These are phyloP conservation scores for Malus sieversii DNA, from an alignment of 306 rosid genomes.

Conservation along the genomic window DNA sequence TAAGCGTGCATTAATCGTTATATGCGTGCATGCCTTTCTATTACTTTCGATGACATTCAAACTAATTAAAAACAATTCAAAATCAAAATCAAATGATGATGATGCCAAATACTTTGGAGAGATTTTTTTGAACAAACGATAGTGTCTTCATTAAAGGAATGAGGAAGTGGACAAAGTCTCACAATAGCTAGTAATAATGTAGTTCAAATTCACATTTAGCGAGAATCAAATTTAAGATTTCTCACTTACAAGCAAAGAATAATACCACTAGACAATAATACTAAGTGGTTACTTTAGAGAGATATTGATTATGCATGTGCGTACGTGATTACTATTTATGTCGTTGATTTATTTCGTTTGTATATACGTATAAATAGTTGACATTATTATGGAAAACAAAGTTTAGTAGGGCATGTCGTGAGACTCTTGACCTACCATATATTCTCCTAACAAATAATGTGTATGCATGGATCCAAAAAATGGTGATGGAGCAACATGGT, in stretches of 20 bases:
- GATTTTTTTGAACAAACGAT: too few species aligned
- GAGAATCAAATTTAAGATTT: too few species aligned
- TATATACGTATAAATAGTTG: background rate
- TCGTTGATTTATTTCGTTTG: background rate
- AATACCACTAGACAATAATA: too few species aligned
- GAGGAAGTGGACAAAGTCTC: too few species aligned
- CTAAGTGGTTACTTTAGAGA: too few species aligned
- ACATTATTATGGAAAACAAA: background rate
- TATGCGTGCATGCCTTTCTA: background rate
- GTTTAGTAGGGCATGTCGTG: background rate
- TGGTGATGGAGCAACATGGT: background rate
- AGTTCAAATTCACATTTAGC: too few species aligned
- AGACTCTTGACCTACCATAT: conserved; percentile 12
- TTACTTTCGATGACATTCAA: background rate
- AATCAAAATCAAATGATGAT: background rate
- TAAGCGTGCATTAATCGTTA: background rate
- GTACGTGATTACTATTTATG: background rate
- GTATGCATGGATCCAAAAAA: conserved; percentile 20
- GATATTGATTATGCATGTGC: too few species aligned
- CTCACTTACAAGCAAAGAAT: too few species aligned
- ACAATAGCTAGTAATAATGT: too few species aligned
- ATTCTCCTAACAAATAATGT: conserved; percentile 24
- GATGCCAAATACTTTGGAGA: background rate
- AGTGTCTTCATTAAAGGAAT: too few species aligned
- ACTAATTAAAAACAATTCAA: background rate